These are phyloP conservation scores for Lodderomyces orthopsilosis DNA, from an alignment of 1,139 yeast species.

Conservation along the genomic window DNA sequence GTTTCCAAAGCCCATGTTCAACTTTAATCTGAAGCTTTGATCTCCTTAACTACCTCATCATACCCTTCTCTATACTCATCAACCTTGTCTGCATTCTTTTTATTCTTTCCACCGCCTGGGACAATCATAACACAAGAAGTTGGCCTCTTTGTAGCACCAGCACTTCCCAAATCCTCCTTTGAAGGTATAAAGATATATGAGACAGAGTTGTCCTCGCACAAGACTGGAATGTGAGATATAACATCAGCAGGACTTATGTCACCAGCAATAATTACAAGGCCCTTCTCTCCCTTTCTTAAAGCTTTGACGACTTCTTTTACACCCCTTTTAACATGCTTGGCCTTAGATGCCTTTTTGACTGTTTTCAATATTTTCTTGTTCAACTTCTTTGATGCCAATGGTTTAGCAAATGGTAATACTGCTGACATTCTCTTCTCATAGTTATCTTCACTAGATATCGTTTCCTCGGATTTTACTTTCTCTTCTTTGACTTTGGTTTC, in stretches of 20 bases:
- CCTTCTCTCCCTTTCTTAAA: constrained; percentile 96
- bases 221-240: constrained; percentile 93
- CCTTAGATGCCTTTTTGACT: constrained; percentile 95
- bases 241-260: constrained; percentile 98
- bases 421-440: constrained; percentile 92
- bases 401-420: constrained; percentile 86
- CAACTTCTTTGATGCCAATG: constrained; percentile 92
- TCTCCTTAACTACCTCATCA: constrained; percentile 94
- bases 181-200: constrained; percentile 94
- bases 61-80: constrained; percentile 90
- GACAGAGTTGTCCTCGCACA: constrained; percentile 90
- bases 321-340: constrained; percentile 97
- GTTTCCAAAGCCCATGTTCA: not conserved
- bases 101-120: constrained; percentile 91
- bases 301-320: constrained; percentile 99
- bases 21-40: constrained; percentile 26
- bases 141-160: constrained; percentile 99
- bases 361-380: constrained; percentile 95
- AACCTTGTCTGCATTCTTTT: constrained; percentile 72
- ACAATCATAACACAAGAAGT: constrained; percentile 97
- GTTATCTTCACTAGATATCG: constrained; percentile 59
- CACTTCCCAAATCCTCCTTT: constrained; percentile 96
- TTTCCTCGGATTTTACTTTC: constrained; percentile 34
- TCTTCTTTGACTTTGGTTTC: constrained; percentile 4
- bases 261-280: constrained; percentile 93